A percentile compares a stretch with the other conserved stretches of the same genome.
Conservation (phyloP, 2,329 filamentous ascomycete genomes). For the Ploettnerulaceae sp. region DNA sequence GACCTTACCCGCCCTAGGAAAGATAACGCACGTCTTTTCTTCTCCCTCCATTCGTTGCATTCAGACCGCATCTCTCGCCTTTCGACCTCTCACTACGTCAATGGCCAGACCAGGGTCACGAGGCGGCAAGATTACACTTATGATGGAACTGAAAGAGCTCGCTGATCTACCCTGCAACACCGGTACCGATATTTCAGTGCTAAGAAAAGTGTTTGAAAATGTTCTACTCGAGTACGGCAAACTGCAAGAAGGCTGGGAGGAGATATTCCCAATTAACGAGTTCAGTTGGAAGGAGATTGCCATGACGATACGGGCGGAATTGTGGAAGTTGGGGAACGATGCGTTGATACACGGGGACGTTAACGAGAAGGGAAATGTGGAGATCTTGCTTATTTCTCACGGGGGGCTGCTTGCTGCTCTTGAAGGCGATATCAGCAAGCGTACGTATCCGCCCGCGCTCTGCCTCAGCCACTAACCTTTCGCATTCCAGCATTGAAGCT, state of each 20-base stretch:
- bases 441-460: neutral
- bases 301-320: neutral
- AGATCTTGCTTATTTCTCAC: slow-evolving; percentile 7
- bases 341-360: neutral
- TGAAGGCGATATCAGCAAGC: neutral
- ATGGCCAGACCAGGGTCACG: too few species aligned
- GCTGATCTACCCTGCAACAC: too few species aligned
- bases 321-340: neutral
- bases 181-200: too few species aligned
- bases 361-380: slow-evolving; percentile 5
- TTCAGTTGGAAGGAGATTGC: too few species aligned
- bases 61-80: neutral
- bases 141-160: too few species aligned
- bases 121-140: too few species aligned
- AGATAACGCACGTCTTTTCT: slow-evolving; percentile 1
- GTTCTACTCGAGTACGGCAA: too few species aligned
- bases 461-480: neutral
- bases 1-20: neutral
- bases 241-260: too few species aligned
- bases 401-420: neutral
- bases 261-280: too few species aligned
- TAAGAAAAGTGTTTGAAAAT: too few species aligned
- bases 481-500: too few species aligned
- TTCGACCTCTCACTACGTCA: neutral
- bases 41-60: slow-evolving; percentile 1